Evolutionary conservation across 805 yeast species (phyloP), one percentile per base, ranked within the genome.

Genomic region (Saturnispora galanensis): DNA sequence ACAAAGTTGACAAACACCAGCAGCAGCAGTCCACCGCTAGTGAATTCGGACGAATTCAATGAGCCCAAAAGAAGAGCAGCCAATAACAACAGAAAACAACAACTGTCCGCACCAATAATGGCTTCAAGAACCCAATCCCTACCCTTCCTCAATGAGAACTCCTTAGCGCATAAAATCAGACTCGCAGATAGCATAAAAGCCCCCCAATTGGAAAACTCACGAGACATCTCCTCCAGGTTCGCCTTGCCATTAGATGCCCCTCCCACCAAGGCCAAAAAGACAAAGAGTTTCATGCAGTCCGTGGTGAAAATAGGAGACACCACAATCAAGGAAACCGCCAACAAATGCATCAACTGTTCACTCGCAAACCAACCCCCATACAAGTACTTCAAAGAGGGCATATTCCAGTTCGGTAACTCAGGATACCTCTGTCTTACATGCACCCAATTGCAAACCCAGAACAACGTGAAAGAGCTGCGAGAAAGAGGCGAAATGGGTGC

Each of bases 61-160:
- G 52, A 54, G 32, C 56, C 54, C 5, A 45, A 36, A 34, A 48
- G 39, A 39, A 42, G 42, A 36, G 15, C 39, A 12, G 13, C 10
- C 7, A 31, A 29, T 30, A 36, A 15, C 10, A 32, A 31, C n/a
- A 34, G 30, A 30, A 30, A 36, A 37, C 39, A 32, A 39, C 41
- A 44, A 29, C 32, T 28, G 34, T 30, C 29, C 17, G 41, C 41
- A 8, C 65, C 66, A 2, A 57, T 54, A 42, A 40, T 60, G 8
- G 67, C 67, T 10, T 53, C 64, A 12, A 48, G 67, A 45, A 63
- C 67, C 2, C 67, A 63, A 39, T 63, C 67, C 13, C 49, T 63
- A 31, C 66, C 67, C 3, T 62, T 60, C 28, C 44, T 60, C 21
- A 51, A 56, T 18, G 57, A 56, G 39, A 56, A 63, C 47, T 54